Evolutionary conservation across 768 basidiomycete genomes (phyloP).

Genomic region (Suillus occidentalis): DNA sequence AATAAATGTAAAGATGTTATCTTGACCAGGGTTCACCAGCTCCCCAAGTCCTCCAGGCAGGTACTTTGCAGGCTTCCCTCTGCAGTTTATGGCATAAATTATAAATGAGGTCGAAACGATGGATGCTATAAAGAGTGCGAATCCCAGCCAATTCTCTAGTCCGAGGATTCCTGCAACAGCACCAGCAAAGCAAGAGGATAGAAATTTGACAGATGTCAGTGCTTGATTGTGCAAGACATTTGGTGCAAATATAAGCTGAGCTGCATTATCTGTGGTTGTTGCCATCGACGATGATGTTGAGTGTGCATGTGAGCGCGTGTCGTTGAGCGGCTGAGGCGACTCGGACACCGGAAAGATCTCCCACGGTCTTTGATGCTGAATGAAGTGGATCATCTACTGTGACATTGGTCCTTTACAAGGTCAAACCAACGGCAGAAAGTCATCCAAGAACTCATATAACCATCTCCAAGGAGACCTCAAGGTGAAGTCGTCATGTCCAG

Average conservation of each 20-base stretch:
- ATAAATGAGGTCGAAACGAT: constrained; percentile 66
- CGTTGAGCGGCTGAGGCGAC: not conserved
- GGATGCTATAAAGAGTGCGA: constrained; percentile 70
- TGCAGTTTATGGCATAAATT: constrained; percentile 71
- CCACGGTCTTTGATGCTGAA: not conserved
- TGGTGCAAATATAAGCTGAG: constrained; percentile 63
- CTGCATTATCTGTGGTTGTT: constrained; percentile 46
- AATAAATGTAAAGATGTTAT: constrained; percentile 88
- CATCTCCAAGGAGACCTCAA: constrained; percentile 4
- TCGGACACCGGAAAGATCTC: constrained; percentile 1
- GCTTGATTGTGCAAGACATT: constrained; percentile 66
- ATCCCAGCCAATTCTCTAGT: constrained; percentile 81
- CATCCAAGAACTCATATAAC: not conserved
- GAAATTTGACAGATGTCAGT: constrained; percentile 70
- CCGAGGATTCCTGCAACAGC: constrained; percentile 89
- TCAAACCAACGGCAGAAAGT: not conserved
- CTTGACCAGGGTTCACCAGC: constrained; percentile 82
- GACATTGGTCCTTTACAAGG: not conserved
- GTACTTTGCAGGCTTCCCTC: constrained; percentile 61
- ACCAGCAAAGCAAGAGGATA: constrained; percentile 83
- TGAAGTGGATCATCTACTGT: not conserved
- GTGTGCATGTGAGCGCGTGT: constrained; percentile 18
- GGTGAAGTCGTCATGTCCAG: constrained; percentile 19
- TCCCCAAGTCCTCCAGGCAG: constrained; percentile 63
- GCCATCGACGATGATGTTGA: constrained; percentile 40